Evolutionary conservation across 192 early-diverging fungal genomes (phyloP).

Genomic region (Funneliformis mosseae): DNA sequence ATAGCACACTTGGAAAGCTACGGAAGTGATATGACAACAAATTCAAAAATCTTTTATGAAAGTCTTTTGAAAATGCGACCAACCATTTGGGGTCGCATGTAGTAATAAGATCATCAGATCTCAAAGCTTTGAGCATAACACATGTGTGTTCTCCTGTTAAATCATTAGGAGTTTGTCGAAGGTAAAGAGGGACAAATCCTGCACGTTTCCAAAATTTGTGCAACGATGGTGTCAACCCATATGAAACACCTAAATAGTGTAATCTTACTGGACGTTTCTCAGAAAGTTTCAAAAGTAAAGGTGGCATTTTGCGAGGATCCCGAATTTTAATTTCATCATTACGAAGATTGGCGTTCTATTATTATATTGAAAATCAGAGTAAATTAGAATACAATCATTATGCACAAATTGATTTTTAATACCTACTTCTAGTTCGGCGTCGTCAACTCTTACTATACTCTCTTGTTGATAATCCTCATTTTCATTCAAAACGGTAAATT

Average conservation of each 20-base stretch:
- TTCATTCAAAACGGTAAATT: constrained; percentile 69
- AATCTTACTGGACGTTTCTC: constrained; percentile 80
- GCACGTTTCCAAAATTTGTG: constrained; percentile 97
- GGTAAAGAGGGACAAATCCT: constrained; percentile 90
- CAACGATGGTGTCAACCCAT: constrained; percentile 83
- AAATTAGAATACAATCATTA: constrained; percentile 27
- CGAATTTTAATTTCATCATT: constrained; percentile 83
- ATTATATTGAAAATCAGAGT: background rate
- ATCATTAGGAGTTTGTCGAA: constrained; percentile 96
- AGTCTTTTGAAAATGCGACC: constrained; percentile 86
- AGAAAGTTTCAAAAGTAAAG: constrained; percentile 81
- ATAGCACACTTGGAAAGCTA: constrained; percentile 77
- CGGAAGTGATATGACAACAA: constrained; percentile 89
- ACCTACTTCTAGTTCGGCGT: constrained; percentile 53
- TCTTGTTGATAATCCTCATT: constrained; percentile 57
- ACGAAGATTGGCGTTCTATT: constrained; percentile 51
- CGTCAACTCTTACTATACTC: constrained; percentile 51
- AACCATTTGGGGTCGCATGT: constrained; percentile 77
- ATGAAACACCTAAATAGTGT: constrained; percentile 97
- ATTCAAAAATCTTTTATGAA: constrained; percentile 85
- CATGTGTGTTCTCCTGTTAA: constrained; percentile 98
- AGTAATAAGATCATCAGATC: constrained; percentile 46
- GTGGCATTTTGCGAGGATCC: constrained; percentile 90
- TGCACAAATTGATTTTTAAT: background rate
- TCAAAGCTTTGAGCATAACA: constrained; percentile 89